Evolutionary conservation across 2,329 filamentous ascomycete genomes (phyloP), one percentile per base, ranked within the genome.

Genomic region (Metarhizium humberi): DNA sequence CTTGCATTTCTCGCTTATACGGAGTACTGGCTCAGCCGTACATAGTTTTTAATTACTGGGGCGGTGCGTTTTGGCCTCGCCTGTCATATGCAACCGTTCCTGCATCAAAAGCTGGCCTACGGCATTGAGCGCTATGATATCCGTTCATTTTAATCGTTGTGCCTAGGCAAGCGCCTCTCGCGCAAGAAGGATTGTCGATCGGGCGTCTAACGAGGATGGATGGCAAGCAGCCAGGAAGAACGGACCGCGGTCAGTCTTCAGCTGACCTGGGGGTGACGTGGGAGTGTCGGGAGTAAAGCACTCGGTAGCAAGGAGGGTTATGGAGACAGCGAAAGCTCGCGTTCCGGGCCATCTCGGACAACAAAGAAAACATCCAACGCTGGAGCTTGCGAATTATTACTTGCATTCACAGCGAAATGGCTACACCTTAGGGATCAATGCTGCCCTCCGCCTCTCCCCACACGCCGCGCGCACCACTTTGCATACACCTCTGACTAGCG

Each of bases 1-100:
- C 20, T 30, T 30, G 45, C 45, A 48, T 52, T 53, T 42, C 40
- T 53, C 51, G 51, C 32, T 53, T 53, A 47, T 53, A 52, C 25
- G 32, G 10, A 34, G 32, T 11, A 34, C 32, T 6, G 18, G 20
- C 45, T 50, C 48, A 50, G 32, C 32, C 48, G 32, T 50, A 38
- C 10, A 3, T 40, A 40, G 5, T 40, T 40, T 14, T 25, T 32
- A 29, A 49, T 18, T 30, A 36, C 43, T 53, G 53, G 53, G 20
- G 46, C 48, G 53, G 20, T 18, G 53, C 50, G 32, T 49, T 30
- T 49, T 55, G 52, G 42, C 38, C 52, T 55, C 56, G 53, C 38
- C 30, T 50, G 43, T 57, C 55, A 55, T 38, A 50, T 52, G 52
- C 52, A 52, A 45, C 43, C 11, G 43, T 55, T 55, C 50, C 29